Conservation (phyloP, 148 eudicot genomes). For the Persicaria tinctoria region DNA sequence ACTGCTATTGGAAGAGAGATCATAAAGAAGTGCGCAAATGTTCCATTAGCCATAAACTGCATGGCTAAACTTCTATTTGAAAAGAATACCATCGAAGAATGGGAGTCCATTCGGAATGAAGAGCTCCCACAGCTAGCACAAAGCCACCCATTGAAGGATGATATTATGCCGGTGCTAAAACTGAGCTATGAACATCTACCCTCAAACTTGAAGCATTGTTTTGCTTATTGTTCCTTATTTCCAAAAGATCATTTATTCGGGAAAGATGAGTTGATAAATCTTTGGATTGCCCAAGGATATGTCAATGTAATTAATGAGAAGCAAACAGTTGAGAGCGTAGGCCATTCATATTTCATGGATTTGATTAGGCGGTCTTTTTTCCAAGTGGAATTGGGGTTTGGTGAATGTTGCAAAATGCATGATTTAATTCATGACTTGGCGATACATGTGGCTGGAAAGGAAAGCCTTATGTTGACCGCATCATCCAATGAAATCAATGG, state of each 20-base stretch:
- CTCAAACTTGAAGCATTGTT: slow-evolving; percentile 28
- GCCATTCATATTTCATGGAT: slow-evolving; percentile 18
- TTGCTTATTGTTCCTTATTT: slow-evolving; percentile 36
- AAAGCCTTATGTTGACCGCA: not conserved
- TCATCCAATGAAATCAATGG: not conserved
- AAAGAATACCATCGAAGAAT: slow-evolving; percentile 11
- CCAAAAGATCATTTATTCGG: slow-evolving; percentile 20
- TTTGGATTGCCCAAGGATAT: slow-evolving; percentile 28
- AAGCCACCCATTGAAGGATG: not conserved
- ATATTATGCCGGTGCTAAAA: slow-evolving; percentile 12
- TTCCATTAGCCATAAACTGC: too few species aligned
- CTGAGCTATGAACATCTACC: slow-evolving; percentile 30
- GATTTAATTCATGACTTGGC: slow-evolving; percentile 45
- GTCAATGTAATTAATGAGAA: slow-evolving; percentile 8
- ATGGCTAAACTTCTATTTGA: slow-evolving; percentile 3
- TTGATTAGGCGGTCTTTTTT: slow-evolving; percentile 26
- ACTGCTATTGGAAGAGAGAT: too few species aligned
- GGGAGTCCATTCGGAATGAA: slow-evolving; percentile 14
- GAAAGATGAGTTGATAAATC: slow-evolving; percentile 11
- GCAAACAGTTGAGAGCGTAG: slow-evolving; percentile 12
- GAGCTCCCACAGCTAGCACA: slow-evolving; percentile 11
- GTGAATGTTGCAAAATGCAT: slow-evolving; percentile 29
- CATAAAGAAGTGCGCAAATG: too few species aligned
- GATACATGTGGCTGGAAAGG: slow-evolving; percentile 18
- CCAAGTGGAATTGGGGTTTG: slow-evolving; percentile 16